These are phyloP conservation scores for Delphinella strobiligena DNA, from an alignment of 2,329 filamentous ascomycete genomes.

Conservation along the genomic window DNA sequence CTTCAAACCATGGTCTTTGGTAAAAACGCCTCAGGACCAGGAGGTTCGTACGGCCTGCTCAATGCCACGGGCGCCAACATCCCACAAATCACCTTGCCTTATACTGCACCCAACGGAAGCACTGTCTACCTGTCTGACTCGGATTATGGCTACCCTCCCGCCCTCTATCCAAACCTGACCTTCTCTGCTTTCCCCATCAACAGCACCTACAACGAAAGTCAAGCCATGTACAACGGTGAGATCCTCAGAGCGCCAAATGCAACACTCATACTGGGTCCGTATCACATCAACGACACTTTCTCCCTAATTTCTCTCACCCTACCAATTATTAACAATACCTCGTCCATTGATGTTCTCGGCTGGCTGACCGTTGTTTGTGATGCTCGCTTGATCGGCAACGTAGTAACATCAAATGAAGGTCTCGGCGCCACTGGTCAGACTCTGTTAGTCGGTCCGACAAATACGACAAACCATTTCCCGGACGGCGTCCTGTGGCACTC, in stretches of 20 bases:
- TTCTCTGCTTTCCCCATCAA: slow-evolving; percentile 34
- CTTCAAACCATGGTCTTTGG: slow-evolving; percentile 66
- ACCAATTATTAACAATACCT: slow-evolving; percentile 59
- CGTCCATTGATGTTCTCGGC: slow-evolving; percentile 54
- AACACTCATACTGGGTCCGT: slow-evolving; percentile 65
- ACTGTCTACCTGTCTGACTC: slow-evolving; percentile 49
- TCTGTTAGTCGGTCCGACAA: slow-evolving; percentile 56
- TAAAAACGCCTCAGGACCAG: slow-evolving; percentile 49
- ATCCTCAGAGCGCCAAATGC: slow-evolving; percentile 27
- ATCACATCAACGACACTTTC: slow-evolving; percentile 58
- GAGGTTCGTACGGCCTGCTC: slow-evolving; percentile 41
- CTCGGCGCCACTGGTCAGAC: slow-evolving; percentile 58
- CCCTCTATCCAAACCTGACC: slow-evolving; percentile 68
- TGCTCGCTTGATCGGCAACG: slow-evolving; percentile 49
- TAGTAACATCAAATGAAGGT: slow-evolving; percentile 55
- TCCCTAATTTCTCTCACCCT: slow-evolving; percentile 72
- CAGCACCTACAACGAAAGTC: slow-evolving; percentile 21
- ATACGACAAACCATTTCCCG: slow-evolving; percentile 47
- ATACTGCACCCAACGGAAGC: slow-evolving; percentile 44
- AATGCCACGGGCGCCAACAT: slow-evolving; percentile 41
- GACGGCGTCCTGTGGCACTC: slow-evolving; percentile 19
- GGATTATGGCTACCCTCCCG: slow-evolving; percentile 53
- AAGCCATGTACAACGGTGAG: slow-evolving; percentile 31
- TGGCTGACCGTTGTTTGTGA: slow-evolving; percentile 75
- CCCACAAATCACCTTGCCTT: slow-evolving; percentile 50